Percentiles rank a stretch among this genome's conserved stretches.
These are phyloP conservation scores for Acrodontium crateriforme DNA, from an alignment of 2,329 filamentous ascomycete genomes.

Conservation along the genomic window DNA sequence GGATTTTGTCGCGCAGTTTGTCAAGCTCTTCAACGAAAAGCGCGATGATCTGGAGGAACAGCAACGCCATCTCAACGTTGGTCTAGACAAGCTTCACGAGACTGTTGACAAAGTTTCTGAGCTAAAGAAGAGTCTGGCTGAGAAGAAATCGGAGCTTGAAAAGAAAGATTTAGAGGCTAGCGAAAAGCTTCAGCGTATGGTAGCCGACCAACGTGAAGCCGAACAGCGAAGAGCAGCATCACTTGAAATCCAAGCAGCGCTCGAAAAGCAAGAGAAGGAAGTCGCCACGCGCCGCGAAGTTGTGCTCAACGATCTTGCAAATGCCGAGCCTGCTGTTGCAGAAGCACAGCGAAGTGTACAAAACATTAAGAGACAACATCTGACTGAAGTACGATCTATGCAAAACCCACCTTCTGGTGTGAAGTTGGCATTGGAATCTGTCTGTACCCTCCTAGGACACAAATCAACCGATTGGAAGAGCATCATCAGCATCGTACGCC, in stretches of 20 bases:
- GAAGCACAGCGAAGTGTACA: conserved; percentile 93
- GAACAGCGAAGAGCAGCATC: conserved; percentile 82
- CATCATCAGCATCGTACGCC: conserved; percentile 75
- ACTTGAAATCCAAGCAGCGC: conserved; percentile 70
- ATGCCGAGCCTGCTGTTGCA: conserved; percentile 81
- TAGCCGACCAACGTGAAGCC: conserved; percentile 87
- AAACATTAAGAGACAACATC: conserved; percentile 94
- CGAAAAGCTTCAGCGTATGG: conserved; percentile 93
- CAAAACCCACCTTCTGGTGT: conserved; percentile 82
- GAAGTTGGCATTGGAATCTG: conserved; percentile 83
- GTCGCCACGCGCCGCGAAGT: conserved; percentile 72
- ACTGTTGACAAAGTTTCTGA: conserved; percentile 96
- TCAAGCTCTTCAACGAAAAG: conserved; percentile 95
- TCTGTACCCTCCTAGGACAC: conserved; percentile 86
- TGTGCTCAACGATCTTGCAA: conserved; percentile 74
- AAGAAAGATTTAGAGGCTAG: conserved; percentile 91
- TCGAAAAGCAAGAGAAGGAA: conserved; percentile 81
- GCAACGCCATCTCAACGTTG: conserved; percentile 93
- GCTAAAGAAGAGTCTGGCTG: conserved; percentile 73
- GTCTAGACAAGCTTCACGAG: conserved; percentile 90
- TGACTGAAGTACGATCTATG: conserved; percentile 97
- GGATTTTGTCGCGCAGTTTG: conserved; percentile 95
- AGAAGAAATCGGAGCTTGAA: conserved; percentile 89
- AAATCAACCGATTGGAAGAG: conserved; percentile 83
- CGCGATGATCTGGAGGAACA: conserved; percentile 97